These are phyloP conservation scores for Byssothecium circinans DNA, from an alignment of 2,329 filamentous ascomycete genomes.

Conservation along the genomic window DNA sequence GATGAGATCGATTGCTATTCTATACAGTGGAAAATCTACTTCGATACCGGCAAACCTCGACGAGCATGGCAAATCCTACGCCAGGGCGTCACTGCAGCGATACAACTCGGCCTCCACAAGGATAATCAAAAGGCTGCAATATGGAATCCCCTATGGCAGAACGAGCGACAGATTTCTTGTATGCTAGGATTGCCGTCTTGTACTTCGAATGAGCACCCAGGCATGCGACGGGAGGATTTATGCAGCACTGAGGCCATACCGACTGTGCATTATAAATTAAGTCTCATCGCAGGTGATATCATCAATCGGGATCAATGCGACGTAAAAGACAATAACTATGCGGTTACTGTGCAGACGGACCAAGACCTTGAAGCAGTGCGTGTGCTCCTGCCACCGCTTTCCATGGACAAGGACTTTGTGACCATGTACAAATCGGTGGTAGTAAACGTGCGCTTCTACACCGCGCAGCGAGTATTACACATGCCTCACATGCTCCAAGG, in stretches of 20 bases:
- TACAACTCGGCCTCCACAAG: not conserved
- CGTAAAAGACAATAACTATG: not conserved
- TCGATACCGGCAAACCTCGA: constrained; percentile 3
- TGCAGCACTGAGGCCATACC: not conserved
- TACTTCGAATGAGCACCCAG: constrained; percentile 2
- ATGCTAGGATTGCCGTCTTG: constrained; percentile 4
- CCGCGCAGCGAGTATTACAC: not conserved
- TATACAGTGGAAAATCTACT: constrained; percentile 2
- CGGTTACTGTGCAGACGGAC: not conserved
- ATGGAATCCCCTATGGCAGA: constrained; percentile 2
- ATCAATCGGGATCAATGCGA: not conserved
- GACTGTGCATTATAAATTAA: not conserved
- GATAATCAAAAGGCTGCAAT: not conserved
- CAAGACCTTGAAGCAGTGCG: not conserved
- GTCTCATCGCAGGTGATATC: not conserved
- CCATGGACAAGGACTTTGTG: not conserved
- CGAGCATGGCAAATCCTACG: constrained; percentile 2
- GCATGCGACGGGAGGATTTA: not conserved
- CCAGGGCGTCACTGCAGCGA: not conserved
- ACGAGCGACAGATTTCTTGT: constrained; percentile 2
- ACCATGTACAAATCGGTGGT: not conserved
- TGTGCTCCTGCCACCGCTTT: not conserved
- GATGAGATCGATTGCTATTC: not conserved
- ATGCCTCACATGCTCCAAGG: constrained; percentile 4
- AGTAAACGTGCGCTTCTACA: not conserved